Evolutionary conservation across 768 basidiomycete species (phyloP).

Genomic region (Pulveroboletus sp.): DNA sequence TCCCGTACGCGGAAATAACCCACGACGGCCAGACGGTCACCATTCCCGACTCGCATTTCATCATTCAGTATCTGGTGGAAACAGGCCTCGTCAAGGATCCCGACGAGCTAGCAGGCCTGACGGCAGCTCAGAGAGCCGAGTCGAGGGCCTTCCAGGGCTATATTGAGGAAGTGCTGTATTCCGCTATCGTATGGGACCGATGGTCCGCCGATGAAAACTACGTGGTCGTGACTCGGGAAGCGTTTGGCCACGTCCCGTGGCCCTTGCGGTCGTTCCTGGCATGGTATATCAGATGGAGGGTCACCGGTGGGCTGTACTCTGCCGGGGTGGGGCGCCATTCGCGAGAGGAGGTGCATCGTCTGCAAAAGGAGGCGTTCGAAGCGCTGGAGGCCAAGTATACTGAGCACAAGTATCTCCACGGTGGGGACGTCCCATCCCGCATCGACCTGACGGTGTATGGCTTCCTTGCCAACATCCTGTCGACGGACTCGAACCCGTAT

Average conservation of each 20-base stretch:
- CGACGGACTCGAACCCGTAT: constrained; percentile 23
- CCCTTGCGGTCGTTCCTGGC: constrained; percentile 20
- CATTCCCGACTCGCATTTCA: constrained; percentile 32
- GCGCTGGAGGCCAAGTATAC: constrained; percentile 28
- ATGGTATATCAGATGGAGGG: constrained; percentile 21
- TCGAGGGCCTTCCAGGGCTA: constrained; percentile 33
- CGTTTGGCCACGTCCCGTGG: constrained; percentile 13
- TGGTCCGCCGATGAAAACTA: constrained; percentile 30
- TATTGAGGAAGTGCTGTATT: constrained; percentile 29
- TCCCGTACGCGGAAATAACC: constrained; percentile 30
- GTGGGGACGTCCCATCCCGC: constrained; percentile 21
- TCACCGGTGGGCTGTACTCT: constrained; percentile 13
- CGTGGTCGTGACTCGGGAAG: constrained; percentile 8
- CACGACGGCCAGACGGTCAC: constrained; percentile 17
- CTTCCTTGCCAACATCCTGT: constrained; percentile 29
- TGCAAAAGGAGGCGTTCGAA: constrained; percentile 28
- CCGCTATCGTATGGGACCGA: constrained; percentile 27
- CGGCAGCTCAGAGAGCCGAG: constrained; percentile 26
- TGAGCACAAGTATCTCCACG: constrained; percentile 25
- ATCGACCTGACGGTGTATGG: constrained; percentile 29
- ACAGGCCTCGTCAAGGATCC: constrained; percentile 24
- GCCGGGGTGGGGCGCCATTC: constrained; percentile 31
- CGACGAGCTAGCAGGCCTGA: constrained; percentile 24
- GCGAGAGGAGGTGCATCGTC: constrained; percentile 27
- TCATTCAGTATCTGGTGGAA: constrained; percentile 29